Evolutionary conservation across 176 grass and related monocot species (phyloP).

Genomic region (Neostapfia colusana): DNA sequence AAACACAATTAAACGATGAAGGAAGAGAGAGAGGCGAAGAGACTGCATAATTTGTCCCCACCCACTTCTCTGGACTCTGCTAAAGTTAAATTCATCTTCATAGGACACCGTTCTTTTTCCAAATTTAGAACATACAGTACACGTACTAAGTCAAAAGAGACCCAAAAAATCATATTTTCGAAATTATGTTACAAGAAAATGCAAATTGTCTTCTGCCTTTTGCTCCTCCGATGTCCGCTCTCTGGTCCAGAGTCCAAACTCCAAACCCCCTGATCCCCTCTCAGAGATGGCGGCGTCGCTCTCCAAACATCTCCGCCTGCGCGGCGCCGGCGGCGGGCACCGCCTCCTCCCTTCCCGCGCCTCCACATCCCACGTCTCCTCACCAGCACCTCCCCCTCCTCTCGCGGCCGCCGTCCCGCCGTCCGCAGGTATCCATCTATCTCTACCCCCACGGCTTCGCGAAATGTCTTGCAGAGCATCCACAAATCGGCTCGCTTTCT

Average conservation of each 20-base stretch:
- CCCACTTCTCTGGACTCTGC: not conserved
- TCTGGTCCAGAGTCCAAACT: not conserved
- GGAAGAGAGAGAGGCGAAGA: not conserved
- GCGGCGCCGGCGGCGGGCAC: conserved; percentile 23
- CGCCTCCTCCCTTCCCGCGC: conserved; percentile 33
- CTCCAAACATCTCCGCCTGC: conserved; percentile 54
- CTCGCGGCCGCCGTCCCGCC: conserved; percentile 40
- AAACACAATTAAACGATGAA: too few species aligned
- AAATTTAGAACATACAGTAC: not conserved
- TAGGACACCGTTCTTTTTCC: not conserved
- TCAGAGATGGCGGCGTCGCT: conserved; percentile 60
- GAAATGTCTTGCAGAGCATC: conserved; percentile 37
- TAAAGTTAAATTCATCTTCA: not conserved
- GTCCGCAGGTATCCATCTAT: conserved; percentile 40
- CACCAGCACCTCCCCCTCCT: conserved; percentile 23
- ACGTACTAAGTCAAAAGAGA: not conserved
- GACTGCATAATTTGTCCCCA: not conserved
- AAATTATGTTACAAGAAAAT: not conserved
- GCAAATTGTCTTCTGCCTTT: not conserved
- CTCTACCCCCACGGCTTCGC: conserved; percentile 8
- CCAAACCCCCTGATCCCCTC: conserved; percentile 2
- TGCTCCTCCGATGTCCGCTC: not conserved
- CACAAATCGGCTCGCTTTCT: conserved; percentile 17
- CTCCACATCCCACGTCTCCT: conserved; percentile 34
- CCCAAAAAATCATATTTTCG: not conserved